Conservation (phyloP, 306 rosid species). For the Acacia crassicarpa region DNA sequence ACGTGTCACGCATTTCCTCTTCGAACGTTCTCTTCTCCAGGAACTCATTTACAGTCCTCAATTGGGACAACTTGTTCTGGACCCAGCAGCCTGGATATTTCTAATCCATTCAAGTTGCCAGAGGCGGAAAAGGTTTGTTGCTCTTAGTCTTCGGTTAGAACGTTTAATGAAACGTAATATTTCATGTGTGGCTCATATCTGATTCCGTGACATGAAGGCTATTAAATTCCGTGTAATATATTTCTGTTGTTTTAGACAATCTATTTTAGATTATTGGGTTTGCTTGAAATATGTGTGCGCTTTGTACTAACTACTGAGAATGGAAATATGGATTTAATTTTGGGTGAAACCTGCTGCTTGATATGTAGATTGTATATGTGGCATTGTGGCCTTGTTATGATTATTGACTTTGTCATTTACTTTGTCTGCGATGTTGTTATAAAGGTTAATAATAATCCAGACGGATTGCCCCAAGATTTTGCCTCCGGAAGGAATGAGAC, state of each 20-base stretch:
- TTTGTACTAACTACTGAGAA: neutral
- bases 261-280: neutral
- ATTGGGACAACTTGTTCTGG: constrained; percentile 36
- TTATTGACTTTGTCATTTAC: neutral
- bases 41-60: constrained; percentile 42
- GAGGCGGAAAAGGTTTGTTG: constrained; percentile 57
- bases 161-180: constrained; percentile 9
- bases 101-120: constrained; percentile 48
- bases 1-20: constrained; percentile 82
- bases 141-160: constrained; percentile 5
- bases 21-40: constrained; percentile 45
- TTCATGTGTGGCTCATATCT: constrained; percentile 18
- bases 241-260: neutral
- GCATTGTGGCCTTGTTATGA: constrained; percentile 19
- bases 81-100: constrained; percentile 40
- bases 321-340: neutral
- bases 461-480: constrained; percentile 39
- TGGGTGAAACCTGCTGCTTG: neutral
- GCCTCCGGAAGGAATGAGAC: constrained; percentile 44
- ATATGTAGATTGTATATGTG: constrained; percentile 22
- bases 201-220: neutral
- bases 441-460: constrained; percentile 48
- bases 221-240: neutral
- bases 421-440: constrained; percentile 27
- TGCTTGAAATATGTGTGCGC: constrained; percentile 9